Conservation (phyloP, 164 flowering plant species). For the Nymphaea colorata region DNA sequence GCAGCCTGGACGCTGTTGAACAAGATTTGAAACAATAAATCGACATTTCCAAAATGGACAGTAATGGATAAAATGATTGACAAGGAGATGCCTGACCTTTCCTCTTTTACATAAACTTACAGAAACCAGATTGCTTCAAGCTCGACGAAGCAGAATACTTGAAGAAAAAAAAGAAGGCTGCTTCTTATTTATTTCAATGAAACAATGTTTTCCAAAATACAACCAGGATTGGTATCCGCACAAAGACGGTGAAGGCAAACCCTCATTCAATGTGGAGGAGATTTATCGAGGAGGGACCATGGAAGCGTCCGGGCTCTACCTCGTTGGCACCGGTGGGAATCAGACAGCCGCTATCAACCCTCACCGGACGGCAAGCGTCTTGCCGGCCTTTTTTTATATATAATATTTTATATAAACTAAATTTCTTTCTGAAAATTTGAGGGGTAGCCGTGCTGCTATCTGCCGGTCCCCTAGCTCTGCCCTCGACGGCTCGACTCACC, state of each 20-base stretch:
- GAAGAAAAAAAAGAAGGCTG: not conserved
- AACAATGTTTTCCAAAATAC: not conserved
- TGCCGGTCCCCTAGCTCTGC: too few species aligned
- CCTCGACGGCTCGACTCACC: too few species aligned
- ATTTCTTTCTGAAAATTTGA: too few species aligned
- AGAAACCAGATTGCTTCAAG: not conserved
- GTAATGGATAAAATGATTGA: not conserved
- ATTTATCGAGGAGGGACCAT: conserved; percentile 92
- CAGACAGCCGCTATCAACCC: conserved; percentile 93
- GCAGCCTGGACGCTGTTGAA: conserved; percentile 80
- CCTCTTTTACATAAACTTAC: not conserved
- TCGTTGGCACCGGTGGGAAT: conserved; percentile 18
- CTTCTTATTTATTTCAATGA: too few species aligned
- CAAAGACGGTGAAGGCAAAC: conserved; percentile 88
- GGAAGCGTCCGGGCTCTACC: too few species aligned
- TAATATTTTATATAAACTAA: too few species aligned
- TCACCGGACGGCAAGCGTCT: conserved; percentile 44
- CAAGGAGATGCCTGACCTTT: not conserved
- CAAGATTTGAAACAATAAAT: not conserved
- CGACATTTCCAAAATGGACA: not conserved
- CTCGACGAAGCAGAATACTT: not conserved
- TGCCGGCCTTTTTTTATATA: too few species aligned
- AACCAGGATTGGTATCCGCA: conserved; percentile 39
- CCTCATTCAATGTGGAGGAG: conserved; percentile 81
- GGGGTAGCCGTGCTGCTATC: too few species aligned